A percentile compares a stretch with the other conserved stretches of the same genome.
phyloP scores from a whole-genome alignment of 2,329 filamentous ascomycete genomes.

The Pseudogymnoascus sp. region DNA sequence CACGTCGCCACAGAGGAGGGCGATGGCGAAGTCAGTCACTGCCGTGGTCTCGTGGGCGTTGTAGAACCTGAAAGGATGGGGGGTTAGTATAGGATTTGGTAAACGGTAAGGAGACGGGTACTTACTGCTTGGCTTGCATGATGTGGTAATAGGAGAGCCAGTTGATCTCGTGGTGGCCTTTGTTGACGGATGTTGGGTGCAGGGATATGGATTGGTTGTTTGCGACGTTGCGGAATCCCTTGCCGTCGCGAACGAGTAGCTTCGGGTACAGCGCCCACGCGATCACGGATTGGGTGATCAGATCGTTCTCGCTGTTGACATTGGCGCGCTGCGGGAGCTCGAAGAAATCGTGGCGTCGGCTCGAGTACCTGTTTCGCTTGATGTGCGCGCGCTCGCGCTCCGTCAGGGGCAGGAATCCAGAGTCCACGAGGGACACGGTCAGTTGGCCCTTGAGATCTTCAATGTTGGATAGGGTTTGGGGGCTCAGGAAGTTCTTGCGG shows the following conservation, averaged over 20 bases:
- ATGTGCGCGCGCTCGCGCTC: conserved; percentile 55
- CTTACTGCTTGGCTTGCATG: conserved; percentile 79
- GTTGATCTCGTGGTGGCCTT: conserved; percentile 56
- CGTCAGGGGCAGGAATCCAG: conserved; percentile 70
- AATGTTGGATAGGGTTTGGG: conserved; percentile 83
- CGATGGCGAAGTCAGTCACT: conserved; percentile 73
- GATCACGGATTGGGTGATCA: conserved; percentile 72
- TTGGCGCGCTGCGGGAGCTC: conserved; percentile 70
- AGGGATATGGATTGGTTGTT: conserved; percentile 89
- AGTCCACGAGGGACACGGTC: conserved; percentile 74
- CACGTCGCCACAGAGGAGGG: conserved; percentile 79
- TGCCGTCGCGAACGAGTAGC: conserved; percentile 73
- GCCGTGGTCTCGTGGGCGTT: conserved; percentile 86
- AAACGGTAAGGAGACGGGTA: conserved; percentile 19
- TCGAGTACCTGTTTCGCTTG: conserved; percentile 50
- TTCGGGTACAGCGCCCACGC: conserved; percentile 96
- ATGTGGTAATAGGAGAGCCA: conserved; percentile 97
- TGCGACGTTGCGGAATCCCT: conserved; percentile 81
- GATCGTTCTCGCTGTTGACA: conserved; percentile 69
- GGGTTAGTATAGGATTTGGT: conserved; percentile 19
- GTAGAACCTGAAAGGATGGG: conserved; percentile 51
- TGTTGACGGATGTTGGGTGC: conserved; percentile 85
- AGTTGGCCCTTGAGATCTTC: conserved; percentile 94
- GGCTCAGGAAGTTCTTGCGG: conserved; percentile 84
- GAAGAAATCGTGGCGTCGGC: conserved; percentile 65